Evolutionary conservation across 345 rosid genomes (phyloP), one percentile per base, ranked within the genome.

Genomic region (Turritis glabra): DNA sequence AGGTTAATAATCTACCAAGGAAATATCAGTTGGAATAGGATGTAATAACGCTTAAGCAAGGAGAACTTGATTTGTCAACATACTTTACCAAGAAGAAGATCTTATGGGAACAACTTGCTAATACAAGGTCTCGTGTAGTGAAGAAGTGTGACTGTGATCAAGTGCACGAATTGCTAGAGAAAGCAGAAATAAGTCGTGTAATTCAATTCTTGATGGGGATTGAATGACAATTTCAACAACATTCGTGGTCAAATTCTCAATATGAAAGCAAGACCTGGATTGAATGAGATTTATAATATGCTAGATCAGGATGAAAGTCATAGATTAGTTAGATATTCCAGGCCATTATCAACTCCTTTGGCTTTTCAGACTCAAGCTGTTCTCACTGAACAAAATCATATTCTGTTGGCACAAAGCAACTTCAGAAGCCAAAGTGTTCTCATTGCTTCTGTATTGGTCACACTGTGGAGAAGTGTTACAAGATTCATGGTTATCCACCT

Each of bases 41-140:
- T n/a, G 25, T 57, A 0, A 32, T 57, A 41, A 17, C 21, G 0
- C 25, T 57, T 0, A 30, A 5, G 2, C 41, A 30, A 9, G 25
- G 23, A 0, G 0, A 2, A 0, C 15, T 56, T 0, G 62, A 32
- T n/a, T 1, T 32, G 0, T 57, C 25, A 0, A 17, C 8, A 0
- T 32, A 9, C 23, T 57, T 32, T 4, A 57, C 25, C 1, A 17
- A 56, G 61, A 56, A 55, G 40, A 56, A 56, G 41, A 56, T 41
- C 0, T 1, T 56, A 8, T 56, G 61, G 40, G 61, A 56, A 0
- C 40, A 56, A 0, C 0, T 6, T n/a, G n/a, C 41, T 2, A 17
- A 56, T n/a, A n/a, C n/a, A n/a, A n/a, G n/a, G n/a, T 0, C 15
- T 17, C 3, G 25, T 0, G 10, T 1, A n/a, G 40, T 56, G 15